Evolutionary conservation across 2,329 filamentous ascomycete species (phyloP).

Genomic region (Pseudogymnoascus sp.): DNA sequence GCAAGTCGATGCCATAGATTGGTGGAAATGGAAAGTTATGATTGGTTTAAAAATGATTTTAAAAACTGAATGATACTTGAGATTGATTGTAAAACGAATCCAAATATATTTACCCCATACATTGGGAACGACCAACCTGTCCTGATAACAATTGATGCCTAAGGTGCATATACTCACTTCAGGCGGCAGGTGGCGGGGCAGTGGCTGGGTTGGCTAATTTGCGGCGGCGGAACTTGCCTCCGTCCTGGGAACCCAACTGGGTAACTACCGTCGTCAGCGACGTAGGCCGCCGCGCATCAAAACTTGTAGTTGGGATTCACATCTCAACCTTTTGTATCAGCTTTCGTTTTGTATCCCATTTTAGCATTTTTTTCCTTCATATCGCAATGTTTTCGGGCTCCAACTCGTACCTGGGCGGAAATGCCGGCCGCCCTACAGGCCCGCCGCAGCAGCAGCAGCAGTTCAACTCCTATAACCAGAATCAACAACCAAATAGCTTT

Average conservation of each 20-base stretch:
- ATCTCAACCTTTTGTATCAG: conserved; percentile 14
- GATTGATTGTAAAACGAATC: background rate
- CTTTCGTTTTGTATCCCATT: conserved; percentile 15
- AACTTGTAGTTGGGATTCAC: conserved; percentile 7
- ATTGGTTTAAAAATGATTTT: background rate
- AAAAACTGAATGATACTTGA: background rate
- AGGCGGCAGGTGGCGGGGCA: background rate
- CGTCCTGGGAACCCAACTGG: conserved; percentile 7
- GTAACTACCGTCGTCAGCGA: conserved; percentile 13
- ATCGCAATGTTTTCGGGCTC: conserved; percentile 79
- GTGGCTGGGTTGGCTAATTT: conserved; percentile 9
- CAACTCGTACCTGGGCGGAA: conserved; percentile 77
- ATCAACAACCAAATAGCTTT: conserved; percentile 26
- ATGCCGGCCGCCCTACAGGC: conserved; percentile 66
- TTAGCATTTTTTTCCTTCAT: conserved; percentile 15
- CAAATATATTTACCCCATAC: background rate
- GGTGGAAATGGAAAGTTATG: background rate
- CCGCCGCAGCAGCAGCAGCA: conserved; percentile 52
- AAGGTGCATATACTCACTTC: background rate
- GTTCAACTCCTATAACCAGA: conserved; percentile 38
- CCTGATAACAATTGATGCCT: background rate
- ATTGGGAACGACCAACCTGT: background rate
- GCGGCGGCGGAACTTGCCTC: conserved; percentile 10
- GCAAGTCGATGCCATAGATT: background rate
- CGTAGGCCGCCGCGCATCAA: conserved; percentile 8